These are phyloP conservation scores for Aureobasidium pullulans DNA, from an alignment of 2,329 filamentous ascomycete genomes.

Conservation along the genomic window DNA sequence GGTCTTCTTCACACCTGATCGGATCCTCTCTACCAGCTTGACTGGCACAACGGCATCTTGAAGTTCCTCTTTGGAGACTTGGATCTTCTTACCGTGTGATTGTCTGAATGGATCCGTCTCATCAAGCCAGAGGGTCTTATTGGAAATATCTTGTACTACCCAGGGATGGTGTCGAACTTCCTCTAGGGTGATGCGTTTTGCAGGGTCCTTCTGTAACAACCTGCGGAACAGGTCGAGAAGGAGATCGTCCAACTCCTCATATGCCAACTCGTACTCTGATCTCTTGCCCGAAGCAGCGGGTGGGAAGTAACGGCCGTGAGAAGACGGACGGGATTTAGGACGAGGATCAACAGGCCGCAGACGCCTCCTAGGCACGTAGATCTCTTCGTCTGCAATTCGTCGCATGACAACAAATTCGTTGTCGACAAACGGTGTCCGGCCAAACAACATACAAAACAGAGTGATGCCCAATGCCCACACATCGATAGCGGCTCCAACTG, in stretches of 20 bases:
- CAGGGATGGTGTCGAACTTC: constrained; percentile 94
- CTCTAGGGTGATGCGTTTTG: constrained; percentile 76
- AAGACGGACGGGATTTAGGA: constrained; percentile 38
- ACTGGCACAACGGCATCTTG: constrained; percentile 85
- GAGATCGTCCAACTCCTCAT: constrained; percentile 77
- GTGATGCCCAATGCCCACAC: constrained; percentile 97
- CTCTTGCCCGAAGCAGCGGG: constrained; percentile 57
- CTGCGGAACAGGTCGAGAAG: constrained; percentile 70
- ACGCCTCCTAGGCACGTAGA: constrained; percentile 75
- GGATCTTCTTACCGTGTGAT: constrained; percentile 74
- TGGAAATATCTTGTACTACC: constrained; percentile 71
- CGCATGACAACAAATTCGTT: constrained; percentile 89
- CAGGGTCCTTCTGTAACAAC: constrained; percentile 82
- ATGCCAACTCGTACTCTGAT: constrained; percentile 68
- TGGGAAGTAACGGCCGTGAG: constrained; percentile 38
- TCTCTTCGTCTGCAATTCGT: constrained; percentile 85
- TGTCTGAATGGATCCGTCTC: constrained; percentile 80
- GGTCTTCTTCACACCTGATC: constrained; percentile 61
- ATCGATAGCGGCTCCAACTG: constrained; percentile 89
- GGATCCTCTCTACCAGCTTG: constrained; percentile 76
- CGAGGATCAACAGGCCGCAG: constrained; percentile 60
- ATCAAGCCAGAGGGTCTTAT: constrained; percentile 78
- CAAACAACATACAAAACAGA: constrained; percentile 89
- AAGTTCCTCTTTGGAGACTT: constrained; percentile 86
- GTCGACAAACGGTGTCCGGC: constrained; percentile 86